Evolutionary conservation across 805 yeast genomes (phyloP), one percentile per base, ranked within the genome.

Genomic region (Nadsonia fulvescens): DNA sequence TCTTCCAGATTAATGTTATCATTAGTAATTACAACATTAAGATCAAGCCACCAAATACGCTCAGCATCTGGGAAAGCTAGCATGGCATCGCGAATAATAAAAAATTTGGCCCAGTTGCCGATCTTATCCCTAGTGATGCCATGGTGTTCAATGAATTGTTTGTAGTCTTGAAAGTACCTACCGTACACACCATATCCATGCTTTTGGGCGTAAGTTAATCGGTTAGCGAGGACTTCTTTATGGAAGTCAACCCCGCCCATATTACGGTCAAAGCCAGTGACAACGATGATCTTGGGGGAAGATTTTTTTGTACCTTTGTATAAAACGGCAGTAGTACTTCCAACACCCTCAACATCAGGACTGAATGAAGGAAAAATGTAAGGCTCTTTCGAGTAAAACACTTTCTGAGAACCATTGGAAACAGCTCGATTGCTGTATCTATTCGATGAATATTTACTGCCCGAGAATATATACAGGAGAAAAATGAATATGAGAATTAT

Each of bases 61-160:
- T 78, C 69, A n/a, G 94, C 76, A 24, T 71, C 58, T 1, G 96
- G 96, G 56, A 82, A 82, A 0, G 93, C 89, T 46, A 66, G 67
- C 73, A 86, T 70, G n/a, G 96, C 95, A 22, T 83, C 89, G 33
- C 91, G 63, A 44, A 79, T 47, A 20, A 71, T 47, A 30, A 65
- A 63, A 15, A 72, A 42, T 36, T 71, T 66, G 16, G 68, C 62
- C 89, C 92, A 77, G 15, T 67, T 36, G 15, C 34, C 16, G 10
- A 23, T 14, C 17, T 32, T 23, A 10, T 21, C 29, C 12, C 22
- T 21, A 8, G 18, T 10, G 17, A 27, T 22, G 20, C 35, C 35
- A 28, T 33, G 31, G 22, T 27, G 20, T 9, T 40, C 29, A 10
- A 34, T 38, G 18, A 34, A 38, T 18, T 30, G 20, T 28, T 32